Evolutionary conservation across 257 asterid species (phyloP), one percentile per base, ranked within the genome.

Genomic region (Solanum pimpinellifolium): DNA sequence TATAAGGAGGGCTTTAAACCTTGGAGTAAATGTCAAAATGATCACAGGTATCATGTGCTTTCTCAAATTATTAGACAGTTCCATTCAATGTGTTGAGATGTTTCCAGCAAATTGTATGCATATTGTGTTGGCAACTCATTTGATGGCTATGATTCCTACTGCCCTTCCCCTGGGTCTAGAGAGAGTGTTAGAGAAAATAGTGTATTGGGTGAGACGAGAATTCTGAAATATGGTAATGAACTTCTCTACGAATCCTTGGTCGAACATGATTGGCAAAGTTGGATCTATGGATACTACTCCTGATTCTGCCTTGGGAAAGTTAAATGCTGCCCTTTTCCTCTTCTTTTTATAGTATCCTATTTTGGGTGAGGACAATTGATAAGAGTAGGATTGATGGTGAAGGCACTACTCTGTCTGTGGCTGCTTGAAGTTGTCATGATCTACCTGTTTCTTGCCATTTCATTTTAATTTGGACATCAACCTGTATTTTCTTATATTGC

Each of bases 1-100:
- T 80, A 96, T 96, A 86, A 91, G 92, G 86, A 91, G 98, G 87
- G 99, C 99, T 35, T 88, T 96, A 47, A 91, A 93, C 90, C 99
- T 96, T 83, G 99, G 99, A 88, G 98, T 95, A 37, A 94, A 95
- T 86, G 98, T 96, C 60, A 96, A 96, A 91, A 95, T 96, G 99
- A 95, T 96, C 83, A 96, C 99, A 9, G 99, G 93, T 91, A 82
- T 49, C 59, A 47, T 80, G 10, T 80, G 85, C 29, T 52, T 70
- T 85, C 27, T 89, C 66, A 42, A 46, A 31, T 46, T 33, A 21
- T 59, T 46, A 37, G 81, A 37, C 70, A 33, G 15, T 52, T 62
- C 47, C 73, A 29, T 65, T 62, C 46, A 33, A 11, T 27, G 29
- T 41, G 20, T 41, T 27, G 85, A 18, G 44, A 47, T 47, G 27